Evolutionary conservation across 495 filamentous ascomycete species (phyloP).

Genomic region (Daldinia loculata): DNA sequence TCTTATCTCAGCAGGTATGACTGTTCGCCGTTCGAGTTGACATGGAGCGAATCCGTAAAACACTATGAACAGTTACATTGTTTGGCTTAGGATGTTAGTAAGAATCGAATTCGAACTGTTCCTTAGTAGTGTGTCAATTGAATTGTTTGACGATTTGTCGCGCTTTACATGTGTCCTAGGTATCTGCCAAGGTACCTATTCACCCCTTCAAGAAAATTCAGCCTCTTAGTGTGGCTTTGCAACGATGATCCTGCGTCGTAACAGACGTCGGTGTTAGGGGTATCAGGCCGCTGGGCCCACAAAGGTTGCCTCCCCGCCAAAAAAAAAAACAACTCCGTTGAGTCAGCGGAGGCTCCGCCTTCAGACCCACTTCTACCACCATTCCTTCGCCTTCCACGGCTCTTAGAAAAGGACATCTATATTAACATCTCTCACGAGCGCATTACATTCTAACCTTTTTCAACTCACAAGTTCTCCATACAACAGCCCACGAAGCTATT

Average conservation of each 20-base stretch:
- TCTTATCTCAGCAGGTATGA: constrained; percentile 16
- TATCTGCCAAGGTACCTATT: no score
- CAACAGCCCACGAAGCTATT: background rate
- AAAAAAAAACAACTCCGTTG: constrained; percentile 35
- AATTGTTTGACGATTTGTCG: background rate
- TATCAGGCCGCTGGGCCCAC: constrained; percentile 6
- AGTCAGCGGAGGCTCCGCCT: constrained; percentile 46
- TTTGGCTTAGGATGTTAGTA: background rate
- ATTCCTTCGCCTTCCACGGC: constrained; percentile 48
- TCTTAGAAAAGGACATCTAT: constrained; percentile 39
- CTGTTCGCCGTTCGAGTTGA: background rate
- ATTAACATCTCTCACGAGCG: constrained; percentile 25
- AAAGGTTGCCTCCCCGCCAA: constrained; percentile 17
- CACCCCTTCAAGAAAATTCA: background rate
- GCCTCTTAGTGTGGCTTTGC: constrained; percentile 4
- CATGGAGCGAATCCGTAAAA: background rate
- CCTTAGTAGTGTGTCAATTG: background rate
- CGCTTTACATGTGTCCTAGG: no score
- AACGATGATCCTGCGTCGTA: background rate
- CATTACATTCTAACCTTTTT: constrained; percentile 6
- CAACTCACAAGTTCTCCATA: constrained; percentile 10
- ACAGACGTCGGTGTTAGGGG: background rate
- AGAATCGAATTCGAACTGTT: background rate
- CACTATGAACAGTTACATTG: background rate
- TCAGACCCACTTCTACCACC: constrained; percentile 48